Evolutionary conservation across 139 green algal species (phyloP).

Genomic region (Diplosphaera chodatii): DNA sequence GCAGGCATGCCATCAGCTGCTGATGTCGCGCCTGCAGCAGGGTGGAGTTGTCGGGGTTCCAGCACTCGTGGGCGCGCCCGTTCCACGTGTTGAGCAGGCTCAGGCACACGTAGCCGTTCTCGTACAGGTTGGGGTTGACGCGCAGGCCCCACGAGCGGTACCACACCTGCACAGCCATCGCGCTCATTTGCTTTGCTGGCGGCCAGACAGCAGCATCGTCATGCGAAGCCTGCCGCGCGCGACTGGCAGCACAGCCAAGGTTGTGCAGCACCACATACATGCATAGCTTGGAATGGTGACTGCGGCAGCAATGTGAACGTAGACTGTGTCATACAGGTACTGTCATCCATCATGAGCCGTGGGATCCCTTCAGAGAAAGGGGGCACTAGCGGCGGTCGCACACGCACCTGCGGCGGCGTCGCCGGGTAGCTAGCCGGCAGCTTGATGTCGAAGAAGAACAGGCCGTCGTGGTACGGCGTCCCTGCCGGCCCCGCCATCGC

Average conservation of each 20-base stretch:
- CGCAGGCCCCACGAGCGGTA: slow-evolving; percentile 26
- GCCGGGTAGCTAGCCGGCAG: slow-evolving; percentile 36
- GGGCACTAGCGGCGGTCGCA: too few species aligned
- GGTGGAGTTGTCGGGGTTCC: slow-evolving; percentile 55
- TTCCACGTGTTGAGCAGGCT: slow-evolving; percentile 81
- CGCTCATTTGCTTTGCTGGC: too few species aligned
- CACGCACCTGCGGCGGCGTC: slow-evolving; percentile 21
- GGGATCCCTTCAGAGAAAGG: not conserved
- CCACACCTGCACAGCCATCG: too few species aligned
- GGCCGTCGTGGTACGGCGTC: slow-evolving; percentile 47
- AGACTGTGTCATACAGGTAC: too few species aligned
- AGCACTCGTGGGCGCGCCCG: slow-evolving; percentile 58
- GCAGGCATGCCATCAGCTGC: too few species aligned
- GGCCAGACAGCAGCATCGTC: too few species aligned
- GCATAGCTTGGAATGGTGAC: too few species aligned
- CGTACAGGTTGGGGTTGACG: slow-evolving; percentile 86
- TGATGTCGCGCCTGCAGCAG: slow-evolving; percentile 31
- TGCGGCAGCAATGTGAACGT: too few species aligned
- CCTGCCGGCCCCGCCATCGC: slow-evolving; percentile 30
- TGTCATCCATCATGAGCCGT: too few species aligned
- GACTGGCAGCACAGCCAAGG: too few species aligned
- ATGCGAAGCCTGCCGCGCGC: too few species aligned
- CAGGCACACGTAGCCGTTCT: slow-evolving; percentile 69
- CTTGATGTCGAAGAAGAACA: slow-evolving; percentile 57
- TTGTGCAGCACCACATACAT: too few species aligned